Conservation (phyloP, 2,329 filamentous ascomycete genomes). For the Epichloe typhina region DNA sequence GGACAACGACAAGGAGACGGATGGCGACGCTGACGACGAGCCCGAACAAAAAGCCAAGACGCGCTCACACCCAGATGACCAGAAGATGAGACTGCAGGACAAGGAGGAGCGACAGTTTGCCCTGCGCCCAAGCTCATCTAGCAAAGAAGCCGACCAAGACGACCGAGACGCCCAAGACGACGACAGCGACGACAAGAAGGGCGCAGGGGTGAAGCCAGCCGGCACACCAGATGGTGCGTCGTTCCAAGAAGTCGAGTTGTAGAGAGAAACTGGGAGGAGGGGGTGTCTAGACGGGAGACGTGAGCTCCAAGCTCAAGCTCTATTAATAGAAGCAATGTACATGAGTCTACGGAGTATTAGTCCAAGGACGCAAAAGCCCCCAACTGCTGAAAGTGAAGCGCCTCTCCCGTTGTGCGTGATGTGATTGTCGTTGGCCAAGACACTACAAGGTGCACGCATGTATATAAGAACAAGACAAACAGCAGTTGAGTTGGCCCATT, state of each 20-base stretch:
- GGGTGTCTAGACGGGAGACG: background rate
- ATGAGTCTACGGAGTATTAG: background rate
- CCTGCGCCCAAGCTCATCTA: constrained; percentile 25
- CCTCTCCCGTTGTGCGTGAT: too few species aligned
- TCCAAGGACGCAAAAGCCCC: background rate
- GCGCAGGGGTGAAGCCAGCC: constrained; percentile 25
- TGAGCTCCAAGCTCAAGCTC: background rate
- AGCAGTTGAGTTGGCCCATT: too few species aligned
- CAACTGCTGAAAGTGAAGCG: too few species aligned
- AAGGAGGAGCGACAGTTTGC: constrained; percentile 41
- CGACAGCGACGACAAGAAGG: constrained; percentile 19
- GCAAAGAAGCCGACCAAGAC: constrained; percentile 13
- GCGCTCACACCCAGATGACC: constrained; percentile 29
- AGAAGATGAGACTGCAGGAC: constrained; percentile 43
- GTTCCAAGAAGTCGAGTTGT: constrained; percentile 53
- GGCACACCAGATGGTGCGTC: constrained; percentile 42
- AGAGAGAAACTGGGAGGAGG: constrained; percentile 7
- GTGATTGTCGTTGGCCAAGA: too few species aligned
- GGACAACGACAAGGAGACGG: constrained; percentile 9
- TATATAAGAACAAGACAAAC: too few species aligned
- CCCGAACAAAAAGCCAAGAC: constrained; percentile 24
- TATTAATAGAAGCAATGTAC: background rate
- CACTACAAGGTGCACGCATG: too few species aligned
- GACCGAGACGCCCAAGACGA: constrained; percentile 21
- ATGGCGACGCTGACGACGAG: constrained; percentile 2